phyloP scores from a whole-genome alignment of 2,329 filamentous ascomycete genomes.

The Arthroderma uncinatum region DNA sequence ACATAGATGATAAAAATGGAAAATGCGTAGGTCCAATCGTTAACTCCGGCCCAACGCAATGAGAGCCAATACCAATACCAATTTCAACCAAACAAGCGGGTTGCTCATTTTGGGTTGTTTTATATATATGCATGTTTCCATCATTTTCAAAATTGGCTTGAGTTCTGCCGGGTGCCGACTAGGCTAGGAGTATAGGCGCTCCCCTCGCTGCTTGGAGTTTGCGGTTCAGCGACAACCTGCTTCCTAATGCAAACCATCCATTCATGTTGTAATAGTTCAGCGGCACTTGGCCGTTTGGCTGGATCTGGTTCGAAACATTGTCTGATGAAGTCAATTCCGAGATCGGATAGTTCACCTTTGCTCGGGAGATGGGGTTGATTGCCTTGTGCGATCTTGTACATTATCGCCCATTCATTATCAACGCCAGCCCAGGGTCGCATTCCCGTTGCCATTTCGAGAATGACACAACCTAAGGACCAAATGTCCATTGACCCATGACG shows the following conservation, averaged over 20 bases:
- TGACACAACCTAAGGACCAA: slow-evolving; percentile 58
- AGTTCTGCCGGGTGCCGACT: slow-evolving; percentile 16
- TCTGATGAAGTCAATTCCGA: slow-evolving; percentile 78
- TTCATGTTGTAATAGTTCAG: slow-evolving; percentile 85
- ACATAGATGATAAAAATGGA: no score
- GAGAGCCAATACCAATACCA: no score
- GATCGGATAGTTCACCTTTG: slow-evolving; percentile 68
- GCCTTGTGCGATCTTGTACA: slow-evolving; percentile 99
- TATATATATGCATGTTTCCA: neutral
- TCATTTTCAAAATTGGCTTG: slow-evolving; percentile 14
- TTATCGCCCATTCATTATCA: slow-evolving; percentile 99
- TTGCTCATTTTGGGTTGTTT: neutral
- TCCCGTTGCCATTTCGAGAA: slow-evolving; percentile 95
- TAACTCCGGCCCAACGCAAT: no score
- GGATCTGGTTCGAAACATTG: slow-evolving; percentile 83
- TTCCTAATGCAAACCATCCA: slow-evolving; percentile 55
- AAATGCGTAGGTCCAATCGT: no score
- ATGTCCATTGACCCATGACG: slow-evolving; percentile 61
- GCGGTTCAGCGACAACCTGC: slow-evolving; percentile 37
- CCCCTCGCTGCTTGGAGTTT: slow-evolving; percentile 26
- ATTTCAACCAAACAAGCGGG: no score
- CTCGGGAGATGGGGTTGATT: slow-evolving; percentile 79
- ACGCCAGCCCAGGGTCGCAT: slow-evolving; percentile 87
- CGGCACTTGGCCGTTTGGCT: slow-evolving; percentile 62
- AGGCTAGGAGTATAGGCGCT: slow-evolving; percentile 17